Percentiles rank a stretch among this genome's conserved stretches.
Evolutionary conservation across 1,284 basidiomycete genomes (phyloP).

Genomic region (Heterobasidion annosum): DNA sequence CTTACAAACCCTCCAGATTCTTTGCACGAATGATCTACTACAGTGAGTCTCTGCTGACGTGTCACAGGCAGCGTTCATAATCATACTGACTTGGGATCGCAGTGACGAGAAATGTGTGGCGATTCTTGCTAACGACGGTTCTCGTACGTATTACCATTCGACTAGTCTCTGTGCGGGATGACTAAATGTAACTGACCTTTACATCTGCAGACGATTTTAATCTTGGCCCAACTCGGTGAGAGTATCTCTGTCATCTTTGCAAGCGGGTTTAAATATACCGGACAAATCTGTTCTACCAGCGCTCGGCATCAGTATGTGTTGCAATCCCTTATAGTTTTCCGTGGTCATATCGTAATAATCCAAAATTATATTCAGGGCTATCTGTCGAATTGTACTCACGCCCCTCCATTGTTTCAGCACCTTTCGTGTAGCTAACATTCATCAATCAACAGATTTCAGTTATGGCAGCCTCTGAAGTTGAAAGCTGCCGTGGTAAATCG

Average conservation of each 20-base stretch:
- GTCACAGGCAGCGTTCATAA: neutral
- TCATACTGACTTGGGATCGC: neutral
- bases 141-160: neutral
- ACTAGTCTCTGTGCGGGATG: neutral
- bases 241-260: neutral
- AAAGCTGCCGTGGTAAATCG: neutral
- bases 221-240: neutral
- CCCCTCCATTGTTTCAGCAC: neutral
- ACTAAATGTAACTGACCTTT: neutral
- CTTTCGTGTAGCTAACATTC: neutral
- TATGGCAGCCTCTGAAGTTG: neutral
- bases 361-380: neutral
- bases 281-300: neutral
- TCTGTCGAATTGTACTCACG: neutral
- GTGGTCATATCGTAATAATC: neutral
- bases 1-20: neutral
- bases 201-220: neutral
- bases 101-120: neutral
- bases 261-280: neutral
- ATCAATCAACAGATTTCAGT: neutral
- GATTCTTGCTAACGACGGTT: neutral
- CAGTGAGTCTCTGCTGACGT: neutral
- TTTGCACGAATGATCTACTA: neutral
- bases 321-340: neutral
- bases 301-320: neutral